These are phyloP conservation scores for Zoysia japonica DNA, from an alignment of 176 grass and related monocot genomes.

Conservation along the genomic window DNA sequence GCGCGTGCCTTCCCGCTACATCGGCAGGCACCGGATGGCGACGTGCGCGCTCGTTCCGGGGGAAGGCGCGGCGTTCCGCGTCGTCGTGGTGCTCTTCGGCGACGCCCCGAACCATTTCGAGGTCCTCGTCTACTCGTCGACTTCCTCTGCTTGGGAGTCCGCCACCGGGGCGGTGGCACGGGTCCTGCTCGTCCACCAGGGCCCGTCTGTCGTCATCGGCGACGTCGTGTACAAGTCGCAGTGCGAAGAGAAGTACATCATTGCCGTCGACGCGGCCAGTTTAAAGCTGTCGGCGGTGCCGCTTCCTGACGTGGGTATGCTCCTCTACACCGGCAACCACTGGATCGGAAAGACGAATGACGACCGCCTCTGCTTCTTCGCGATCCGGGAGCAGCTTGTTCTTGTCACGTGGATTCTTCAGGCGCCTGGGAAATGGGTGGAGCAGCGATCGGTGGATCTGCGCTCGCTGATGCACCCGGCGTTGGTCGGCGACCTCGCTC, in stretches of 20 bases:
- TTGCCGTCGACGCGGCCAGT: constrained; percentile 31
- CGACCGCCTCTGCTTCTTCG: too few relatives aligned
- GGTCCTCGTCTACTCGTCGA: too few relatives aligned
- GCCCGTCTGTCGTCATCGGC: constrained; percentile 43
- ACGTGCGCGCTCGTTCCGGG: neutral
- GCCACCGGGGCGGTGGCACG: constrained; percentile 16
- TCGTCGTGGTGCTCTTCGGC: too few relatives aligned
- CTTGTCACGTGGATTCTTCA: constrained; percentile 19
- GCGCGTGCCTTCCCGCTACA: too few relatives aligned
- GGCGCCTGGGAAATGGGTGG: constrained; percentile 25
- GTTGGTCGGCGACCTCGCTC: constrained; percentile 20
- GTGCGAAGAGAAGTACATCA: constrained; percentile 30
- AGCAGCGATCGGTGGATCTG: constrained; percentile 29
- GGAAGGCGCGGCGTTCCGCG: neutral
- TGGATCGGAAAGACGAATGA: too few relatives aligned
- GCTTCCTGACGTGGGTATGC: constrained; percentile 15
- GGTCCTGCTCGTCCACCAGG: neutral
- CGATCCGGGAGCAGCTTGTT: neutral
- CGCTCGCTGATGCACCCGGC: constrained; percentile 25
- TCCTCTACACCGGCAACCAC: constrained; percentile 12
- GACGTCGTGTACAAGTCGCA: constrained; percentile 50
- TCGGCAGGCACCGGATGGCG: too few relatives aligned
- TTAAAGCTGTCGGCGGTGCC: constrained; percentile 41
- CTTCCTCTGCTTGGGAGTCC: constrained; percentile 25
- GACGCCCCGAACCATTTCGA: too few relatives aligned